Evolutionary conservation across 2,329 filamentous ascomycete species (phyloP).

Genomic region (Diaporthe sp.): DNA sequence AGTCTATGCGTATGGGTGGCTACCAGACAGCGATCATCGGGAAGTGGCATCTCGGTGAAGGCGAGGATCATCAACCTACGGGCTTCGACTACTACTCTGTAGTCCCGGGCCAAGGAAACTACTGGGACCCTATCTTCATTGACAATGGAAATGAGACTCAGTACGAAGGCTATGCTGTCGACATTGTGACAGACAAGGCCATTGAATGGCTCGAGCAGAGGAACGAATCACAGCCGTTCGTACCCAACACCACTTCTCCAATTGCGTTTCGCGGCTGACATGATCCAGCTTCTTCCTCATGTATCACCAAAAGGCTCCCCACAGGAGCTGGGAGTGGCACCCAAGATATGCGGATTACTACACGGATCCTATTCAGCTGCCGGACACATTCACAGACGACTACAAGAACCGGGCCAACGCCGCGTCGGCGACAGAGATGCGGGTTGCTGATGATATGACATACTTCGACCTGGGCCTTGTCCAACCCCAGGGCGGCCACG

Average conservation of each 20-base stretch:
- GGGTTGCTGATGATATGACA: constrained; percentile 61
- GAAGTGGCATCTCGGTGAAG: constrained; percentile 65
- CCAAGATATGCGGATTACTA: constrained; percentile 60
- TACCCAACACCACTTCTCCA: neutral
- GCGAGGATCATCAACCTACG: constrained; percentile 54
- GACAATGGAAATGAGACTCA: constrained; percentile 46
- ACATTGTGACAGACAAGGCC: constrained; percentile 62
- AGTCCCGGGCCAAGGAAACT: constrained; percentile 62
- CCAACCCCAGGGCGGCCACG: constrained; percentile 59
- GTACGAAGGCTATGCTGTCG: constrained; percentile 58
- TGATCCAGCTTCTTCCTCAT: constrained; percentile 58
- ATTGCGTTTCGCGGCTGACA: neutral
- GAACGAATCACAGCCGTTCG: constrained; percentile 49
- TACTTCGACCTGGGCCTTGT: constrained; percentile 62
- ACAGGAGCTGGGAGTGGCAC: constrained; percentile 62
- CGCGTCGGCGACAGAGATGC: constrained; percentile 61
- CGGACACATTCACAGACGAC: constrained; percentile 63
- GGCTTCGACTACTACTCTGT: constrained; percentile 64
- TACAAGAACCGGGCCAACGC: constrained; percentile 64
- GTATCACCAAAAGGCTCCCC: constrained; percentile 67
- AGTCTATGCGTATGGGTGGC: constrained; percentile 55
- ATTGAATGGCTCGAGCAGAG: constrained; percentile 51
- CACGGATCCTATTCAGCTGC: constrained; percentile 55
- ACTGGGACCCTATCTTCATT: constrained; percentile 63
- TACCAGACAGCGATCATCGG: constrained; percentile 64